Evolutionary conservation across 2,329 filamentous ascomycete genomes (phyloP), one percentile per base, ranked within the genome.

Genomic region (Cytospora schulzeri): DNA sequence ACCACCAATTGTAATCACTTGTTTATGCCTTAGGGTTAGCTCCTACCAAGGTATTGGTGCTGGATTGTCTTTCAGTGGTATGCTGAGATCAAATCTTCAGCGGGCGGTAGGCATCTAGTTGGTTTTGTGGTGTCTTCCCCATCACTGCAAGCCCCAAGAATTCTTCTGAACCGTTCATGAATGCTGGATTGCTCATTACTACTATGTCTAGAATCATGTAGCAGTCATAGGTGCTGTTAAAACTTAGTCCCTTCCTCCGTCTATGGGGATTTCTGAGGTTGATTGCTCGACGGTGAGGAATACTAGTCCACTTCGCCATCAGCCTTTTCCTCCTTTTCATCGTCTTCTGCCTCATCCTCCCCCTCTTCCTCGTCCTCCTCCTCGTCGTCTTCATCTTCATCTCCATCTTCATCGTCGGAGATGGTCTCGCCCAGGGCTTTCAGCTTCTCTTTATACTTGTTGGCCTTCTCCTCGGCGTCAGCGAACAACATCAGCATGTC

Each of bases 401-500:
- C 85, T 0, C 87, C 89, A 22, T 88, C 88, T 68, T 93, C 91
- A n/a, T 80, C 89, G 68, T 94, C 91, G 1, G 91, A 93, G 12
- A 94, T 87, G 66, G 82, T 80, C 72, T 91, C 85, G 3, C 90
- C 90, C 22, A 92, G 79, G 26, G 83, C 85, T 70, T 85, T 84
- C 17, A 93, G 80, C 57, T 86, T 60, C 35, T 90, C 89, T 83
- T 91, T 94, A 73, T 94, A 92, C 70, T 85, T 87, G 51, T 83
- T 82, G 57, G 87, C 81, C 77, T 93, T 94, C 61, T 92, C 90
- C 50, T 95, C 91, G 22, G 93, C 73, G 72, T 95, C 91, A 17
- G 86, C 88, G 75, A 93, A 92, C 6, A 95, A 88, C 79, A 94
- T 90, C 41, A 95, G 78, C 61, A 94, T 80, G 74, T 95, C 91